These are phyloP conservation scores for Colletotrichum sp. DNA, from an alignment of 2,329 filamentous ascomycete genomes.

Conservation along the genomic window DNA sequence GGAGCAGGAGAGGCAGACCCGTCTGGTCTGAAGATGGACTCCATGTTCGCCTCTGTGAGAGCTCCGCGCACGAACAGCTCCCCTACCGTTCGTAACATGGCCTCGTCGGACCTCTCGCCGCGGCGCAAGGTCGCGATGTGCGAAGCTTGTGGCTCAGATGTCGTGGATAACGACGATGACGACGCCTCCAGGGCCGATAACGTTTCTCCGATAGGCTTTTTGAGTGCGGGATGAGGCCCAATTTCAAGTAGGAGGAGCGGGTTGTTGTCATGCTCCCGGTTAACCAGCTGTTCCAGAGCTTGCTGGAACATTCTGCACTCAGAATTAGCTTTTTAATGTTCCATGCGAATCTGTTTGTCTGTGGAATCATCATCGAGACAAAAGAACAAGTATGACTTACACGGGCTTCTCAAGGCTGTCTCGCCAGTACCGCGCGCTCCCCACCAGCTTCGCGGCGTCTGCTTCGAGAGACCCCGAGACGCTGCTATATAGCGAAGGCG, in stretches of 20 bases:
- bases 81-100: neutral
- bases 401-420: neutral
- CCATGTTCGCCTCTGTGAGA: neutral
- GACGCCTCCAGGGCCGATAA: neutral
- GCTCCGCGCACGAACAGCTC: neutral
- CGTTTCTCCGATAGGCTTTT: conserved; percentile 19
- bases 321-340: neutral
- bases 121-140: conserved; percentile 2
- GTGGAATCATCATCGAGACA: neutral
- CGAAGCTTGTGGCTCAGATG: neutral
- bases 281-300: neutral
- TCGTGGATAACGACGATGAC: neutral
- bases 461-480: neutral
- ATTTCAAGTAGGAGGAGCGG: conserved; percentile 20
- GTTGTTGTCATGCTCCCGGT: too few relatives aligned
- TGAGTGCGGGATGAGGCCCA: conserved; percentile 24
- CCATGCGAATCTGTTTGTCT: neutral
- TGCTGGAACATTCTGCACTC: neutral
- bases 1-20: neutral
- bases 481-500: neutral
- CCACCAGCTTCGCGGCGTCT: neutral
- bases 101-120: neutral
- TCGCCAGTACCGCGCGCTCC: neutral
- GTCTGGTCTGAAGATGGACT: neutral
- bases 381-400: neutral